A percentile compares a stretch with the other conserved stretches of the same genome.
phyloP scores from a whole-genome alignment of 2,329 filamentous ascomycete genomes.

The Geosmithia flava region DNA sequence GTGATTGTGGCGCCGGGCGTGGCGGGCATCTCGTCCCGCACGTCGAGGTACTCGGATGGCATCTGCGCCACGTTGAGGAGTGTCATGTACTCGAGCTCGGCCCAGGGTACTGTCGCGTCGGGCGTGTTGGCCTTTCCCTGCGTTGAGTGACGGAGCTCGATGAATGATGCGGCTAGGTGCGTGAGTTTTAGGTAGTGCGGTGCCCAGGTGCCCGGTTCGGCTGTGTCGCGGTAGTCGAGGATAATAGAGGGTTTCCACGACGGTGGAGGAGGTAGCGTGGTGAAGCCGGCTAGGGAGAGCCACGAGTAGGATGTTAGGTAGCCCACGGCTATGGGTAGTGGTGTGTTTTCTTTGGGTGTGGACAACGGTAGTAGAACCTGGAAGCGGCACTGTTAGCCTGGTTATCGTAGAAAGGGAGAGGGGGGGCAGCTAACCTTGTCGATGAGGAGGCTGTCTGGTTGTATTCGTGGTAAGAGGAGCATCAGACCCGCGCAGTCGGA shows the following conservation, averaged over 20 bases:
- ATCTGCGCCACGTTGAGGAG: background rate
- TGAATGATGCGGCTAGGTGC: background rate
- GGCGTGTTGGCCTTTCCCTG: background rate
- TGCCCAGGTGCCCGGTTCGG: background rate
- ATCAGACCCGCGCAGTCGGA: background rate
- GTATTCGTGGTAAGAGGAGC: background rate
- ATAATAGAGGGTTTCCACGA: background rate
- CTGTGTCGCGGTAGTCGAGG: background rate
- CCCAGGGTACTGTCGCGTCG: background rate
- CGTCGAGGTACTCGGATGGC: background rate
- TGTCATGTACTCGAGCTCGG: background rate
- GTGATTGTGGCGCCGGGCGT: background rate
- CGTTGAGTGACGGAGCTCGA: background rate
- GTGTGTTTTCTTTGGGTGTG: background rate
- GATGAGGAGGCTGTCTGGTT: background rate
- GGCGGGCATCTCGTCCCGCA: background rate
- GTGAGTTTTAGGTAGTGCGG: background rate
- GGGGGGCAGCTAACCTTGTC: background rate
- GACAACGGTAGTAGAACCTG: background rate
- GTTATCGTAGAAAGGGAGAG: background rate
- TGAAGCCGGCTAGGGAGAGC: background rate
- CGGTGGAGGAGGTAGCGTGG: background rate
- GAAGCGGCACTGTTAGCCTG: background rate
- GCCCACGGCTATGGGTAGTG: background rate
- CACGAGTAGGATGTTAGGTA: background rate